Evolutionary conservation across 805 yeast species (phyloP), one percentile per base, ranked within the genome.

Genomic region (Sugiyamaella floridensis): DNA sequence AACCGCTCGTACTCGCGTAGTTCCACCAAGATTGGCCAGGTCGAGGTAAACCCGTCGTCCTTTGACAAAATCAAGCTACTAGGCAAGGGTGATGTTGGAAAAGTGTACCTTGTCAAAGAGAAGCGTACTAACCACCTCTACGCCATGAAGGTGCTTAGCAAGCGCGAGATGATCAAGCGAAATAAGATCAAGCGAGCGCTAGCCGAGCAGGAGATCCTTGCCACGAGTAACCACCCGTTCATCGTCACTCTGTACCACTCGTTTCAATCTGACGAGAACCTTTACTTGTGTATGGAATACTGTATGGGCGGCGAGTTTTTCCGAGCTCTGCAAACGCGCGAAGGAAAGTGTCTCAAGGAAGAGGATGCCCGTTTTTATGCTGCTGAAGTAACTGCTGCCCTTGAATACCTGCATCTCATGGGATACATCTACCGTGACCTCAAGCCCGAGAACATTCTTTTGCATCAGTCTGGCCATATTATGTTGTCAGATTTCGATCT

Each of bases 301-400:
- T 93, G 99, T 65, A 89, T 93, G 89, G 99, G 99, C 29, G 99
- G 99, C 45, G 99, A 95, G 70, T 93, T 93, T 63, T 93, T 93
- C 74, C 75, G 98, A 55, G 99, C 98, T 0, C 71, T 93, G 50
- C 99, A 93, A 69, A 89, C 97, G 0, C 76, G 97, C 55, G 84
- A 82, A 56, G 81, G 89, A 51, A 88, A 89, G 65, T 86, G 95
- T 59, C 84, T 93, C 12, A 73, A 81, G 18, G 99, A 93, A 67
- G 79, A 74, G 28, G 98, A 90, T 67, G 98, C 99, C 2, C 76
- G 82, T 53, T 93, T 93, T 66, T 93, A 93, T 66, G 96, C 97
- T 0, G 86, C 97, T 18, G 99, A 93, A 68, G 99, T 93, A 18
- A 84, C 93, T 1, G 98, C 98, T 0, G 99, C 99, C 0, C 76